Conservation (phyloP, 2,329 filamentous ascomycete species). For the Colletotrichum salicis region DNA sequence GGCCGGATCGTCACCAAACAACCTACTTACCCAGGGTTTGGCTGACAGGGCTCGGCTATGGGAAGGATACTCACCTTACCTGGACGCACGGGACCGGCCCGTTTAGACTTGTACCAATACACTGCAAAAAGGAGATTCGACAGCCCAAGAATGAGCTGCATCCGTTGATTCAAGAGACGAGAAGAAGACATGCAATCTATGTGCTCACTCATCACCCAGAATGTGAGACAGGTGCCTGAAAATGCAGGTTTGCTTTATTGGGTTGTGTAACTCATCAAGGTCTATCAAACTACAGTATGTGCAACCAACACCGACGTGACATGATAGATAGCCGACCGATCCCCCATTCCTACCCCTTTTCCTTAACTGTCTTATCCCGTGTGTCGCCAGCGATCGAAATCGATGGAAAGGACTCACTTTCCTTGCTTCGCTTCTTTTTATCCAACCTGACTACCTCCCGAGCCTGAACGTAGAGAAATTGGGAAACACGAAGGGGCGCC, state of each 20-base stretch:
- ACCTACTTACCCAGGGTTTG: not conserved
- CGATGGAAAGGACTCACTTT: not conserved
- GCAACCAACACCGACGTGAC: slow-evolving; percentile 14
- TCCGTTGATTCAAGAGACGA: slow-evolving; percentile 14
- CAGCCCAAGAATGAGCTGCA: slow-evolving; percentile 30
- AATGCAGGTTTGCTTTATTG: slow-evolving; percentile 11
- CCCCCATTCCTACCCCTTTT: not conserved
- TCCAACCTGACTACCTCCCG: slow-evolving; percentile 1
- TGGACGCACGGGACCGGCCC: slow-evolving; percentile 21
- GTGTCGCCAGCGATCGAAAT: not conserved
- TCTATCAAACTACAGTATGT: slow-evolving; percentile 26
- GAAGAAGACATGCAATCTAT: not conserved
- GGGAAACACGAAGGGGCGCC: slow-evolving; percentile 30
- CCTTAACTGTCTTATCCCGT: slow-evolving; percentile 4
- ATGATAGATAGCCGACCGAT: not conserved
- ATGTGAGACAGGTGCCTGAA: not conserved
- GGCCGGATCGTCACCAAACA: not conserved
- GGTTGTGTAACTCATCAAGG: slow-evolving; percentile 29
- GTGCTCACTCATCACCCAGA: not conserved
- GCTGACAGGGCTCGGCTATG: not conserved
- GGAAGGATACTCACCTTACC: slow-evolving; percentile 12
- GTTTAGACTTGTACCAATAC: slow-evolving; percentile 35
- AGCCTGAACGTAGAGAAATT: not conserved
- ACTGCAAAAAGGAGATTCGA: slow-evolving; percentile 29
- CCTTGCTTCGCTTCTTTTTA: slow-evolving; percentile 2